Percentiles rank a stretch among this genome's conserved stretches.
Conservation (phyloP, 2,329 filamentous ascomycete species). For the Cadophora sp. region DNA sequence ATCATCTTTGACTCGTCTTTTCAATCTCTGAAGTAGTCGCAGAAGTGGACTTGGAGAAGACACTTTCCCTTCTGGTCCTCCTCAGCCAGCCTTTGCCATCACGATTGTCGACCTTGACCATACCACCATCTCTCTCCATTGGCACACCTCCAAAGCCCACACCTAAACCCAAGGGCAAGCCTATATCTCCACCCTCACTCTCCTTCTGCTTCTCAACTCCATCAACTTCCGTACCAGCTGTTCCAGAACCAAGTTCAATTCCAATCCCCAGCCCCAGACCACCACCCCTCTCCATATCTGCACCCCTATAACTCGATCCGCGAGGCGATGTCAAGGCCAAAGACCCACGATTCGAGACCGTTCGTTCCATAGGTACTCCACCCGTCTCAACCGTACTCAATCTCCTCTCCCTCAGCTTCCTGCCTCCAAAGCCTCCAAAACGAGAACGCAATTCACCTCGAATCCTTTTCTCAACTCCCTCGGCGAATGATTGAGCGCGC, state of each 20-base stretch:
- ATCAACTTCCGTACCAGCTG: background rate
- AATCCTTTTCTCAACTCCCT: background rate
- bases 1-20: background rate
- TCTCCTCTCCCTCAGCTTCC: background rate
- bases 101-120: background rate
- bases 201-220: background rate
- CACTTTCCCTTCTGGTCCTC: background rate
- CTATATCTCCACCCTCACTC: background rate
- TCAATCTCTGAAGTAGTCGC: background rate
- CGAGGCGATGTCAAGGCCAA: background rate
- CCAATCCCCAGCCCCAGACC: background rate
- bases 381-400: background rate
- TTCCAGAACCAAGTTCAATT: background rate
- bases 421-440: conserved; percentile 11
- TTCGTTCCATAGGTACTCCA: conserved; percentile 10
- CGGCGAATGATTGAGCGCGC: background rate
- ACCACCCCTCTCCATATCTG: conserved; percentile 14
- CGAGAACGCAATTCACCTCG: background rate
- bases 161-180: background rate
- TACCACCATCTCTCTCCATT: background rate
- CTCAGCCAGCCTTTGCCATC: background rate
- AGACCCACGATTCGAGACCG: background rate
- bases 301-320: background rate
- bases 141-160: background rate
- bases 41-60: background rate